A percentile compares a stretch with the other conserved stretches of the same genome.
phyloP scores from a whole-genome alignment of 2,329 filamentous ascomycete species.

The Capronia epimyces region DNA sequence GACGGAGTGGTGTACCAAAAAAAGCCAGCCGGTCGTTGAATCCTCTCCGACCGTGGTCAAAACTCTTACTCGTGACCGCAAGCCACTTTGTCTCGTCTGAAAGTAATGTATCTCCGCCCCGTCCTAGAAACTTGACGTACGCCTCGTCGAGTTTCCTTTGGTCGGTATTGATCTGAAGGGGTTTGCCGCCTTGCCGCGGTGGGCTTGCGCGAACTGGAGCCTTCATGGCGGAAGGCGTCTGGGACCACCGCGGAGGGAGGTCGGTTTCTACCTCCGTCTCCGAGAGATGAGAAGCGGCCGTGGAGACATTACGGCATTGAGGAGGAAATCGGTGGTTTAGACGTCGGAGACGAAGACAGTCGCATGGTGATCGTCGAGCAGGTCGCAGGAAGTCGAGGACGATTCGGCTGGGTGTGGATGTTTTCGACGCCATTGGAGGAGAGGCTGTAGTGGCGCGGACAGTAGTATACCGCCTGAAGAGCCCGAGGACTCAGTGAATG shows the following conservation, averaged over 20 bases:
- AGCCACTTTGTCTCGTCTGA: slow-evolving; percentile 94
- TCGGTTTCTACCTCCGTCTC: slow-evolving; percentile 23
- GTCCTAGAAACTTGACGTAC: slow-evolving; percentile 71
- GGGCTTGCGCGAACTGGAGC: slow-evolving; percentile 50
- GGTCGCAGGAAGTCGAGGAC: slow-evolving; percentile 20
- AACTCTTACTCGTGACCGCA: slow-evolving; percentile 95
- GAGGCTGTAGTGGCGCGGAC: neutral
- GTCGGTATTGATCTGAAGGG: slow-evolving; percentile 67
- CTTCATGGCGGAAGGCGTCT: slow-evolving; percentile 65
- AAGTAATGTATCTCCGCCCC: slow-evolving; percentile 65
- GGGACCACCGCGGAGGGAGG: slow-evolving; percentile 58
- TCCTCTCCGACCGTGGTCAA: slow-evolving; percentile 87
- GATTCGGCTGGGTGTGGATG: slow-evolving; percentile 12
- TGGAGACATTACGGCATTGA: slow-evolving; percentile 23
- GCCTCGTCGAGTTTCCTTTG: slow-evolving; percentile 68
- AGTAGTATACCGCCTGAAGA: neutral
- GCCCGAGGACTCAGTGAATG: neutral
- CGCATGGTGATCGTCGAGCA: slow-evolving; percentile 14
- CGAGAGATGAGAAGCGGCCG: slow-evolving; percentile 14
- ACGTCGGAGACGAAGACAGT: slow-evolving; percentile 16
- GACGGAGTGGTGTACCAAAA: slow-evolving; percentile 56
- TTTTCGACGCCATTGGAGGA: slow-evolving; percentile 11
- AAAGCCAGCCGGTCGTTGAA: slow-evolving; percentile 93
- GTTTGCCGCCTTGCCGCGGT: slow-evolving; percentile 34
- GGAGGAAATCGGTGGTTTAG: slow-evolving; percentile 13